Evolutionary conservation across 306 rosid species (phyloP), one percentile per base, ranked within the genome.

Genomic region (Clitoria ternatea): DNA sequence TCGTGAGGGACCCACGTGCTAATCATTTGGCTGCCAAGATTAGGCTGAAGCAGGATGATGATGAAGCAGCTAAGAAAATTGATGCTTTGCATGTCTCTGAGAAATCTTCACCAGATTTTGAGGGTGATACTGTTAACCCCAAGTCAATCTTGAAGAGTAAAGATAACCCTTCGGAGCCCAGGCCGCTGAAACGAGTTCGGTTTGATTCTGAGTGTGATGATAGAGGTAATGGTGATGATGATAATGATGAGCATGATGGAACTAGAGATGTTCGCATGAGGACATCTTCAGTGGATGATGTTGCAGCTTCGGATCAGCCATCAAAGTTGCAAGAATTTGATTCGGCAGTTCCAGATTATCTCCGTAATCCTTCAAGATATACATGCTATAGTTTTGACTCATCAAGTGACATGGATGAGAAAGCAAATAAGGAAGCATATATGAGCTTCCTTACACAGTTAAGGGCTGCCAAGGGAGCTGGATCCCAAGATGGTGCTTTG

Each of bases 71-170:
- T 54, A 66, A 80, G 7, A 73, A 65, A 19, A 84, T 84, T 27
- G 83, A 72, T 80, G 77, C 79, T n/a, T 62, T 85, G 83, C 82
- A 48, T 39, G 91, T 88, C 32, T 83, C 92, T 18, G 82, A 82
- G 54, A 80, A 82, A 61, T 65, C 73, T 65, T 37, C 76, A 20
- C 71, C 69, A 7, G 73, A 66, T 1, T 17, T 23, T 2, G 69
- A n/a, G 53, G 72, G 49, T 62, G 69, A 78, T 45, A 70, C 39
- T 23, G 3, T 30, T 45, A 86, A 84, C 55, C 92, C 83, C 9
- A 94, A 83, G 76, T 86, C 99, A n/a, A 94, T 94, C 70, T 83
- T 94, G 81, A 94, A 91, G 89, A 84, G 92, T 77, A 91, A 82
- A 80, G 91, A 89, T 9, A 60, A 35, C 27, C 66, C 74, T 27